These are phyloP conservation scores for Citrus sinensis DNA, from an alignment of 345 rosid genomes.

Conservation along the genomic window DNA sequence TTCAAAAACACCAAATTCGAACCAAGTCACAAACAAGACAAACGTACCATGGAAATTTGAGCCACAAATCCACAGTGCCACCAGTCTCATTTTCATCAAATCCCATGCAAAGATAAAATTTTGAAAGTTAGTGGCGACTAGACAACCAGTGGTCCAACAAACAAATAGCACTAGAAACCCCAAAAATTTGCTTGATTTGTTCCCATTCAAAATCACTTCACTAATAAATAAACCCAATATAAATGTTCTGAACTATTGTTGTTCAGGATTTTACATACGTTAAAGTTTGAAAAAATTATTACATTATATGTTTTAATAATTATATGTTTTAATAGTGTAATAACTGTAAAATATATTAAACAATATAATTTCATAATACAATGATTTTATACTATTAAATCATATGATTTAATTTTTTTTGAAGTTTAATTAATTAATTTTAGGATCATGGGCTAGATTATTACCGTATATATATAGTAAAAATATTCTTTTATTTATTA, in stretches of 20 bases:
- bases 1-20: not conserved
- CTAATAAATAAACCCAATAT: too few species aligned
- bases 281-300: too few species aligned
- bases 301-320: too few species aligned
- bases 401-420: not conserved
- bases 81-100: slow-evolving; percentile 3
- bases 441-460: not conserved
- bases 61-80: not conserved
- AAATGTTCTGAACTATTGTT: too few species aligned
- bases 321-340: too few species aligned
- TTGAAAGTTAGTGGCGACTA: not conserved
- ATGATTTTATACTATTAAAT: fast-evolving
- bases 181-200: not conserved
- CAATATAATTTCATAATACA: too few species aligned
- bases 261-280: too few species aligned
- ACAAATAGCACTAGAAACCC: not conserved
- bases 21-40: not conserved
- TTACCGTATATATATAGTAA: too few species aligned
- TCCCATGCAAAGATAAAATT: not conserved
- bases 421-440: not conserved
- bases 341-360: too few species aligned
- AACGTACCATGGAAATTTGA: not conserved
- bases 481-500: too few species aligned
- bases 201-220: not conserved
- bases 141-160: not conserved